These are phyloP conservation scores for Penicillium sp. DNA, from an alignment of 2,329 filamentous ascomycete genomes.

Conservation along the genomic window DNA sequence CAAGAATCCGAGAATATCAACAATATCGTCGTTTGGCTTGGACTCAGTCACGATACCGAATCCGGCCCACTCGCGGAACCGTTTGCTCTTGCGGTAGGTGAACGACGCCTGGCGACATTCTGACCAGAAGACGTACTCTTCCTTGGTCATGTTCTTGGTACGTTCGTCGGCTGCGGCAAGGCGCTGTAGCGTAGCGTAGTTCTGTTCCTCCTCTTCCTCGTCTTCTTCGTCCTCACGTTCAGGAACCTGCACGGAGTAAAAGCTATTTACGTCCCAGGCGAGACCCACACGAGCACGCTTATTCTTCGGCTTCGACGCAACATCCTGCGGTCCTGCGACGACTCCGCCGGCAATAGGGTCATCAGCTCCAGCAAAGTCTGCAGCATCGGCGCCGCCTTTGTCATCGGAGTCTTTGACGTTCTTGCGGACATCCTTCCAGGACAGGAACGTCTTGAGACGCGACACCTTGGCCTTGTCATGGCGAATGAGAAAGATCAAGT, in stretches of 20 bases:
- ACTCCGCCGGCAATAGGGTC: slow-evolving; percentile 65
- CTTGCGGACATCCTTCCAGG: slow-evolving; percentile 98
- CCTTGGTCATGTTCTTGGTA: slow-evolving; percentile 91
- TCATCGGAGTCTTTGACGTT: slow-evolving; percentile 96
- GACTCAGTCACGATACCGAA: slow-evolving; percentile 92
- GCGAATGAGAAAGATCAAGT: slow-evolving; percentile 91
- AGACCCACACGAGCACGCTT: slow-evolving; percentile 92
- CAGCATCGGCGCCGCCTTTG: slow-evolving; percentile 70
- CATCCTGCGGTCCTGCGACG: slow-evolving; percentile 51
- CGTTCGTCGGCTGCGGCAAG: slow-evolving; percentile 94
- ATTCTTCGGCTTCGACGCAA: slow-evolving; percentile 78
- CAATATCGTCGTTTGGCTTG: slow-evolving; percentile 95
- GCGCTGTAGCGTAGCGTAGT: slow-evolving; percentile 85
- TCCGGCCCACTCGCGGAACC: slow-evolving; percentile 95
- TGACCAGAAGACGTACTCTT: slow-evolving; percentile 98
- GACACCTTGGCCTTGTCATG: slow-evolving; percentile 96
- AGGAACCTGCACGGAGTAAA: slow-evolving; percentile 82
- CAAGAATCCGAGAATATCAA: slow-evolving; percentile 92
- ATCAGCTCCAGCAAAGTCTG: slow-evolving; percentile 70
- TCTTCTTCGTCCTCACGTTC: slow-evolving; percentile 94
- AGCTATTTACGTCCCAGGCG: slow-evolving; percentile 88
- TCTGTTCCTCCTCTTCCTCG: slow-evolving; percentile 95
- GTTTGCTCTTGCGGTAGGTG: slow-evolving; percentile 95
- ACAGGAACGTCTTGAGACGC: slow-evolving; percentile 85
- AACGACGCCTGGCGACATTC: slow-evolving; percentile 97